Conservation (phyloP, 108 stramenopile genomes). For the Mediolabrus comicus region DNA sequence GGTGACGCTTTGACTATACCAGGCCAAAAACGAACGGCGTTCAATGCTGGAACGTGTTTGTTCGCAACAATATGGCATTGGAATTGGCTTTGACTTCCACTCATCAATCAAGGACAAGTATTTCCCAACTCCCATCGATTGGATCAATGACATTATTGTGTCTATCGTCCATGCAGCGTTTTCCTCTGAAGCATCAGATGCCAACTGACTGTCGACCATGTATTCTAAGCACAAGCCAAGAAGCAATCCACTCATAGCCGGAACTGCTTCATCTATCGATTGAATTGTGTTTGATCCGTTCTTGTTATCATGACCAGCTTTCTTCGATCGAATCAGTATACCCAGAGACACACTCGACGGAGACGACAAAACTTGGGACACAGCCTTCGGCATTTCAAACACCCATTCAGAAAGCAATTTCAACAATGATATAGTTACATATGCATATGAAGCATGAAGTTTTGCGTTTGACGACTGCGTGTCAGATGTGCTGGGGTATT, state of each 20-base stretch:
- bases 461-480: background rate
- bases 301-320: background rate
- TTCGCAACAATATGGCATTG: constrained; percentile 31
- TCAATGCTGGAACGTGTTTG: constrained; percentile 42
- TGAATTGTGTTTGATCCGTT: background rate
- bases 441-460: constrained; percentile 26
- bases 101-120: constrained; percentile 41
- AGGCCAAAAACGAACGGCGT: constrained; percentile 39
- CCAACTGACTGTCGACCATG: constrained; percentile 23
- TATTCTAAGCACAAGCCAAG: constrained; percentile 72
- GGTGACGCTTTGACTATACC: constrained; percentile 57
- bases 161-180: constrained; percentile 41
- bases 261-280: constrained; percentile 6
- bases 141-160: constrained; percentile 41
- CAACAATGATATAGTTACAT: constrained; percentile 30
- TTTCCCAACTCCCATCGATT: constrained; percentile 43
- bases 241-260: constrained; percentile 56
- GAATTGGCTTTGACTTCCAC: constrained; percentile 35
- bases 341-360: constrained; percentile 44
- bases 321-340: constrained; percentile 31
- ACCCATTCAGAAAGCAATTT: constrained; percentile 67
- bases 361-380: constrained; percentile 52
- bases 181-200: constrained; percentile 26
- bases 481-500: background rate
- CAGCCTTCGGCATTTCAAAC: constrained; percentile 57